Percentiles rank a stretch among this genome's conserved stretches.
Evolutionary conservation across 306 rosid species (phyloP).

Genomic region (Leucaena leucocephala): DNA sequence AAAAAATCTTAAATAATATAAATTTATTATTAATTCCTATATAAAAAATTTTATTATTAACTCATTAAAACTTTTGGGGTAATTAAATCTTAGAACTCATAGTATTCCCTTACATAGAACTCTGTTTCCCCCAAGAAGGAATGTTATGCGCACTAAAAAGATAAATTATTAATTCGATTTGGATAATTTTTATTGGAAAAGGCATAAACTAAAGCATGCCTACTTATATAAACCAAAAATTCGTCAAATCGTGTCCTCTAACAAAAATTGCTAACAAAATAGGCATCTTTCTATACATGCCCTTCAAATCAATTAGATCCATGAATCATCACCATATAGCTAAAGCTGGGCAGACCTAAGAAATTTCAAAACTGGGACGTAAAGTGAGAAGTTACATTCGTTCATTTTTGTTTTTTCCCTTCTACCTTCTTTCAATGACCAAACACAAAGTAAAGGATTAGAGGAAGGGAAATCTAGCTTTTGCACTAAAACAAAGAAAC

Average conservation of each 20-base stretch:
- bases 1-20: too few relatives aligned
- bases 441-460: not conserved
- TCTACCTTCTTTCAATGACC: not conserved
- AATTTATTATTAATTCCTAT: too few relatives aligned
- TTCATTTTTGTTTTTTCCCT: not conserved
- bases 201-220: not conserved
- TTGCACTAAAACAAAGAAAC: not conserved
- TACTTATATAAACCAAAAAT: not conserved
- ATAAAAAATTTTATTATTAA: not conserved
- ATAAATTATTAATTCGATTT: not conserved
- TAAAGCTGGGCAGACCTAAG: not conserved
- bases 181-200: not conserved
- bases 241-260: not conserved
- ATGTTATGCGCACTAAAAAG: not conserved
- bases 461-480: not conserved
- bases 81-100: not conserved
- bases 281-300: slow-evolving; percentile 25
- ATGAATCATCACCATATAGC: not conserved
- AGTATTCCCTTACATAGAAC: too few relatives aligned
- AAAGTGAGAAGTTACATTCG: not conserved
- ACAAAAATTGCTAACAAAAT: not conserved
- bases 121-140: not conserved
- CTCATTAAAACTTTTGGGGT: not conserved
- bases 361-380: not conserved
- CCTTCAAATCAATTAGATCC: not conserved